A percentile compares a stretch with the other conserved stretches of the same genome.
These are phyloP conservation scores for Cladobotryum mycophilum DNA, from an alignment of 2,329 filamentous ascomycete genomes.

Conservation along the genomic window DNA sequence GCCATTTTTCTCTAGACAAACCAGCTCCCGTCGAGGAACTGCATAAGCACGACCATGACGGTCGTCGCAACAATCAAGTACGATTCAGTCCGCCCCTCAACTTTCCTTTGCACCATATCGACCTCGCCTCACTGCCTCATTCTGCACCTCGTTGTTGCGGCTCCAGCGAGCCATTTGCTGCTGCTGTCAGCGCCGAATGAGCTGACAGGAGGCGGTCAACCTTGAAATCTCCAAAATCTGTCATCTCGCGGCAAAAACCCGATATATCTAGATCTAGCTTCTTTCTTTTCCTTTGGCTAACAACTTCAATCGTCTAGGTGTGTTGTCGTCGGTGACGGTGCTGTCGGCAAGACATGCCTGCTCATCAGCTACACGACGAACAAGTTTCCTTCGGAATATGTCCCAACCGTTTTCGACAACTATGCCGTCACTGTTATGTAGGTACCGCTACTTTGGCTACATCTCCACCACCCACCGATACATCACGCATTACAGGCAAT, in stretches of 20 bases:
- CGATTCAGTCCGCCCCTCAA: constrained; percentile 24
- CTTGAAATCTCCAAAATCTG: background rate
- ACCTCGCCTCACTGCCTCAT: constrained; percentile 1
- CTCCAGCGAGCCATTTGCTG: background rate
- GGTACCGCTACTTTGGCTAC: constrained; percentile 38
- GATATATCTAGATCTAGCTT: background rate
- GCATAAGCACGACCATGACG: constrained; percentile 41
- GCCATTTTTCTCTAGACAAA: constrained; percentile 5
- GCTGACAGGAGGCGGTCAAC: constrained; percentile 11
- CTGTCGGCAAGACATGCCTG: constrained; percentile 97
- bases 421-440: constrained; percentile 99
- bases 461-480: constrained; percentile 14
- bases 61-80: constrained; percentile 62
- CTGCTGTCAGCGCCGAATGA: background rate
- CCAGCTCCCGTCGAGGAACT: constrained; percentile 34
- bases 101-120: constrained; percentile 13
- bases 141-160: constrained; percentile 1
- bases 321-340: constrained; percentile 98
- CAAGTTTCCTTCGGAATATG: constrained; percentile 99
- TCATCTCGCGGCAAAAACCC: background rate
- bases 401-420: constrained; percentile 98
- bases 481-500: constrained; percentile 10
- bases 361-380: constrained; percentile 99
- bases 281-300: constrained; percentile 17
- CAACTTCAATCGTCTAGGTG: constrained; percentile 54